These are phyloP conservation scores for Candida dendrica DNA, from an alignment of 805 yeast genomes.

Conservation along the genomic window DNA sequence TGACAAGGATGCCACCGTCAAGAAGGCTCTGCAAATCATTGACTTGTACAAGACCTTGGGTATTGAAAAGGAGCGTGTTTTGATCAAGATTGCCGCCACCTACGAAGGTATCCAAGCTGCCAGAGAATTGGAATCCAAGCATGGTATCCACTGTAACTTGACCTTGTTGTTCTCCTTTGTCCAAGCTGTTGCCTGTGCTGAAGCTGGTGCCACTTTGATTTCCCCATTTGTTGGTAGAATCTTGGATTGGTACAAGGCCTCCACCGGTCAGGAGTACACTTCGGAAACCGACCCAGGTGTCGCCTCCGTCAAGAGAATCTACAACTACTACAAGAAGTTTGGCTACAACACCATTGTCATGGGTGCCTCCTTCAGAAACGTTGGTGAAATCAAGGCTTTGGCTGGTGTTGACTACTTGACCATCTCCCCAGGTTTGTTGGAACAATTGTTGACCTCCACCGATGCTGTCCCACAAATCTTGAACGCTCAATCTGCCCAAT, in stretches of 20 bases:
- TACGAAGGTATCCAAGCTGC: constrained; percentile 99
- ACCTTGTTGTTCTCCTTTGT: constrained; percentile 90
- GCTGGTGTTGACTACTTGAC: constrained; percentile 98
- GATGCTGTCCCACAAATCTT: constrained; percentile 78
- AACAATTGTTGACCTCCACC: constrained; percentile 72
- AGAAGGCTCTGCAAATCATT: constrained; percentile 89
- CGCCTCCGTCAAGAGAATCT: constrained; percentile 75
- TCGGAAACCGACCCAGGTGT: constrained; percentile 95
- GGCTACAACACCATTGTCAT: constrained; percentile 96
- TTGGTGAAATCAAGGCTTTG: constrained; percentile 88
- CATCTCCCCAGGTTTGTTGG: constrained; percentile 87
- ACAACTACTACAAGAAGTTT: constrained; percentile 96
- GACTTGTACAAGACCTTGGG: constrained; percentile 80
- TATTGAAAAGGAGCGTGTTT: constrained; percentile 79
- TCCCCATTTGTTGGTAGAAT: constrained; percentile 99
- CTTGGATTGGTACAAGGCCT: constrained; percentile 95
- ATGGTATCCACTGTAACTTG: constrained; percentile 91
- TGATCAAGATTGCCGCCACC: constrained; percentile 95
- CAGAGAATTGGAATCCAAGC: constrained; percentile 81
- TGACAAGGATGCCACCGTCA: constrained; percentile 88
- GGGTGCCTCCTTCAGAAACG: constrained; percentile 99
- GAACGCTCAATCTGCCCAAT: constrained; percentile 57
- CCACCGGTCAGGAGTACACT: constrained; percentile 82
- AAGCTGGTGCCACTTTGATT: constrained; percentile 90
- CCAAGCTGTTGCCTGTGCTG: constrained; percentile 99